A percentile compares a stretch with the other conserved stretches of the same genome.
Evolutionary conservation across 2,329 filamentous ascomycete genomes (phyloP).

Genomic region (Penicillium sp.): DNA sequence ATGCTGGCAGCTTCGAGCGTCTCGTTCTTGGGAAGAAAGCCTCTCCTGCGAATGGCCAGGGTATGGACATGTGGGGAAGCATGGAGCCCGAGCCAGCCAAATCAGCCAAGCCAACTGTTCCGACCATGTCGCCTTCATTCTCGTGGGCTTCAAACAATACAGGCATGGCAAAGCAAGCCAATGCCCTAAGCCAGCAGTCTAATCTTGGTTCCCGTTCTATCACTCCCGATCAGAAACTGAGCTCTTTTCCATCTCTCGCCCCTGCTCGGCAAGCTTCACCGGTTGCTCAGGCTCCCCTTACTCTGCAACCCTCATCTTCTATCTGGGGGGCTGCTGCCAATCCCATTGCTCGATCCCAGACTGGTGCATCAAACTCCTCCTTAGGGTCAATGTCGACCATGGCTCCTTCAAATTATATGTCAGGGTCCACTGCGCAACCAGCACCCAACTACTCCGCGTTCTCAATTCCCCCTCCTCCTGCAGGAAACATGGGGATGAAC

Average conservation of each 20-base stretch:
- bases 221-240: constrained; percentile 53
- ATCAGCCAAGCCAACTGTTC: constrained; percentile 27
- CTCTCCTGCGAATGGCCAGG: constrained; percentile 37
- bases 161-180: constrained; percentile 20
- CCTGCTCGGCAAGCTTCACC: constrained; percentile 40
- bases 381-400: constrained; percentile 30
- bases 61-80: constrained; percentile 34
- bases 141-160: constrained; percentile 44
- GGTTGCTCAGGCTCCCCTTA: constrained; percentile 25
- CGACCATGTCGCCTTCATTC: constrained; percentile 38
- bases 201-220: constrained; percentile 46
- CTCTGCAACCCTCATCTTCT: constrained; percentile 34
- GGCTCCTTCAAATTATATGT: constrained; percentile 18
- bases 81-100: constrained; percentile 33
- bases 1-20: constrained; percentile 73
- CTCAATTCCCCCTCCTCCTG: constrained; percentile 44
- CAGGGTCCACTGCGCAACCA: constrained; percentile 19
- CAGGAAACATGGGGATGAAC: constrained; percentile 20
- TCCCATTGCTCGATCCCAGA: constrained; percentile 18
- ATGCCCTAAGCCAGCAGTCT: constrained; percentile 19
- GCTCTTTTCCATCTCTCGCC: constrained; percentile 48
- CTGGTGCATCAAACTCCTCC: constrained; percentile 18
- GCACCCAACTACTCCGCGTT: constrained; percentile 37
- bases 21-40: constrained; percentile 73
- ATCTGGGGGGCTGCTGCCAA: constrained; percentile 22